Conservation (phyloP, 305 asterid genomes). For the Andrographis paniculata region DNA sequence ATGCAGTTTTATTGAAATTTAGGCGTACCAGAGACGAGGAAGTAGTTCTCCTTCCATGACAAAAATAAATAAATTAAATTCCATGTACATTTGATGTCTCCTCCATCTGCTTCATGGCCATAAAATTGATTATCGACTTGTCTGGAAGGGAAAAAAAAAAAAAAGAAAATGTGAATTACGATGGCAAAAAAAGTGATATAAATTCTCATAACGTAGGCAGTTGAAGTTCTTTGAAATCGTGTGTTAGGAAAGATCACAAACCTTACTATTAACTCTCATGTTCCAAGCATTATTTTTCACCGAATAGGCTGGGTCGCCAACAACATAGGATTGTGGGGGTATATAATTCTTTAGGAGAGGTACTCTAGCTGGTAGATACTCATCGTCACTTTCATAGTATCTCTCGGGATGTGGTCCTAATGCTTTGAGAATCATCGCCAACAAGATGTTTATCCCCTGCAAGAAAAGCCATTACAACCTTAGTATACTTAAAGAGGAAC, state of each 20-base stretch:
- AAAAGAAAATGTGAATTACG: neutral
- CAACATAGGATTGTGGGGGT: slow-evolving; percentile 55
- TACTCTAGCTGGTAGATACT: slow-evolving; percentile 64
- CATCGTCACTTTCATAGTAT: slow-evolving; percentile 91
- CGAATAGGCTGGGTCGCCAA: slow-evolving; percentile 47
- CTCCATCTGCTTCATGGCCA: no score
- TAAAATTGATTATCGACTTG: no score
- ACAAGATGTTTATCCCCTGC: slow-evolving; percentile 67
- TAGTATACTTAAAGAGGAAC: neutral
- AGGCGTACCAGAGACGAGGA: no score
- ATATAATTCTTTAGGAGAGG: slow-evolving; percentile 77
- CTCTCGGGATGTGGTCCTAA: slow-evolving; percentile 71
- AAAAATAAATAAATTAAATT: no score
- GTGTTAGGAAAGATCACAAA: slow-evolving; percentile 20
- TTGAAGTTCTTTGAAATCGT: slow-evolving; percentile 5
- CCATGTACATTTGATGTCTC: no score
- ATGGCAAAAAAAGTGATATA: no score
- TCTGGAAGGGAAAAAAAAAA: no score
- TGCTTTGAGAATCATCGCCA: slow-evolving; percentile 85
- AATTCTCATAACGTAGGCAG: no score
- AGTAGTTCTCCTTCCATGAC: no score
- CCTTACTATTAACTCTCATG: slow-evolving; percentile 65
- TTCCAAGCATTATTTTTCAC: slow-evolving; percentile 57
- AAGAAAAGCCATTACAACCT: slow-evolving; percentile 13
- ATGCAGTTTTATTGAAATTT: no score